Conservation (phyloP, 2,329 filamentous ascomycete genomes). For the Tothia fuscella region DNA sequence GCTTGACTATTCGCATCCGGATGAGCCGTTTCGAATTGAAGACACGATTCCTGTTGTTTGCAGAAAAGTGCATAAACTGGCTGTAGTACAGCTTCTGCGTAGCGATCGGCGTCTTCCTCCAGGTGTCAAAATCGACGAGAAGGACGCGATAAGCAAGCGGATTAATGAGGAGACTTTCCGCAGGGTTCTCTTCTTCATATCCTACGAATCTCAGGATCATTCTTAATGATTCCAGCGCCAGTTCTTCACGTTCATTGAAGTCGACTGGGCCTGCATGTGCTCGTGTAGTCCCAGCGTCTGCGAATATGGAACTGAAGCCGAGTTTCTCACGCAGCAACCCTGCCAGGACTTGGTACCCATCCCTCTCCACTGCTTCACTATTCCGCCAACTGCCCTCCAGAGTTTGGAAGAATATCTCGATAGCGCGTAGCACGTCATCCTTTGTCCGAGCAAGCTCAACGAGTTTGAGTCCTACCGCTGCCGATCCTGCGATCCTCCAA, state of each 20-base stretch:
- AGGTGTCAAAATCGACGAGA: slow-evolving; percentile 85
- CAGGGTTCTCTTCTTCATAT: slow-evolving; percentile 66
- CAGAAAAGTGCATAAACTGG: slow-evolving; percentile 71
- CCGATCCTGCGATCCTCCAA: slow-evolving; percentile 88
- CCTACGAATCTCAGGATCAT: slow-evolving; percentile 78
- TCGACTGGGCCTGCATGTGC: slow-evolving; percentile 22
- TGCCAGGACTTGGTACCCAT: slow-evolving; percentile 80
- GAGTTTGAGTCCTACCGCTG: slow-evolving; percentile 71
- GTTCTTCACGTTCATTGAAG: slow-evolving; percentile 35
- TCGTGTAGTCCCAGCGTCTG: slow-evolving; percentile 31
- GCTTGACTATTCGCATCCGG: slow-evolving; percentile 88
- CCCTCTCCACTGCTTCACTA: slow-evolving; percentile 94
- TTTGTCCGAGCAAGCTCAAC: slow-evolving; percentile 63
- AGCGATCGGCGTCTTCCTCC: slow-evolving; percentile 64
- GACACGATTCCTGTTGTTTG: slow-evolving; percentile 80
- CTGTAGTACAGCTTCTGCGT: slow-evolving; percentile 86
- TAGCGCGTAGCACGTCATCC: slow-evolving; percentile 61
- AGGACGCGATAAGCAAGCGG: slow-evolving; percentile 87
- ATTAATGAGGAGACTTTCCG: slow-evolving; percentile 89
- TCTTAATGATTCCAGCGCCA: slow-evolving; percentile 53
- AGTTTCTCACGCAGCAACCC: slow-evolving; percentile 76
- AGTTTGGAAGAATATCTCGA: slow-evolving; percentile 74
- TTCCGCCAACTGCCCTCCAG: slow-evolving; percentile 92
- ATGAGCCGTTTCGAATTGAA: slow-evolving; percentile 83
- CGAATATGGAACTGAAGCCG: slow-evolving; percentile 37